These are phyloP conservation scores for Aphanomyces astaci DNA, from an alignment of 352 stramenopile genomes.

Conservation along the genomic window DNA sequence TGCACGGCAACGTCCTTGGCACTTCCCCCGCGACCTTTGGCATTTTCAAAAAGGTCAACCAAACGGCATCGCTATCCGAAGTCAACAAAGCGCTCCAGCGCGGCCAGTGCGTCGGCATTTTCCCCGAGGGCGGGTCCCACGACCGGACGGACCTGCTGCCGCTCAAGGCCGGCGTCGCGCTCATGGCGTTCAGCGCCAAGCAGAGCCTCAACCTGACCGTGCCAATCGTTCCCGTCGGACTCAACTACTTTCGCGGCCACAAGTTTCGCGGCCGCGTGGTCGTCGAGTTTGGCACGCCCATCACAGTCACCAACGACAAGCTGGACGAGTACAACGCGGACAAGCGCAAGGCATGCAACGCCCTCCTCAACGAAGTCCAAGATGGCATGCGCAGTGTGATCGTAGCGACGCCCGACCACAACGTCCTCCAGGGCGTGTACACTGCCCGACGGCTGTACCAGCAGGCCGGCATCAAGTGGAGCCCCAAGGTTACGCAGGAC, in stretches of 20 bases:
- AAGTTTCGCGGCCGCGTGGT: conserved; percentile 93
- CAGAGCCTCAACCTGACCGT: conserved; percentile 95
- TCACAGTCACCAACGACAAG: conserved; percentile 74
- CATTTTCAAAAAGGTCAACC: conserved; percentile 90
- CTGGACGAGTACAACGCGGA: conserved; percentile 84
- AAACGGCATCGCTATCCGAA: conserved; percentile 86
- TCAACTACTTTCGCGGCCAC: conserved; percentile 98
- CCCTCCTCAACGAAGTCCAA: conserved; percentile 73
- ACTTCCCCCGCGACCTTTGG: conserved; percentile 61
- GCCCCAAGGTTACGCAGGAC: conserved; percentile 85
- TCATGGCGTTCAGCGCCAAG: conserved; percentile 95
- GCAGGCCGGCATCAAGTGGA: conserved; percentile 74
- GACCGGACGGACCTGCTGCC: conserved; percentile 96
- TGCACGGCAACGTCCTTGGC: conserved; percentile 2
- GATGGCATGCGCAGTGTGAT: conserved; percentile 89
- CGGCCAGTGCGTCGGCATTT: conserved; percentile 93
- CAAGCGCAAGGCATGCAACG: conserved; percentile 75
- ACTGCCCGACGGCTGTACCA: conserved; percentile 93
- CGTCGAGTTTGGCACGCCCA: conserved; percentile 94
- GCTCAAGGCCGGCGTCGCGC: conserved; percentile 94
- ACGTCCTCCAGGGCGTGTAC: conserved; percentile 92
- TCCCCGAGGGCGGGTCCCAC: conserved; percentile 96
- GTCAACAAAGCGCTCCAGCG: conserved; percentile 86
- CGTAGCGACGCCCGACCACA: conserved; percentile 96
- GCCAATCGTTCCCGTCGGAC: conserved; percentile 94